Percentiles rank a stretch among this genome's conserved stretches.
Evolutionary conservation across 2,329 filamentous ascomycete species (phyloP).

Genomic region (Arachnomyces sp.): DNA sequence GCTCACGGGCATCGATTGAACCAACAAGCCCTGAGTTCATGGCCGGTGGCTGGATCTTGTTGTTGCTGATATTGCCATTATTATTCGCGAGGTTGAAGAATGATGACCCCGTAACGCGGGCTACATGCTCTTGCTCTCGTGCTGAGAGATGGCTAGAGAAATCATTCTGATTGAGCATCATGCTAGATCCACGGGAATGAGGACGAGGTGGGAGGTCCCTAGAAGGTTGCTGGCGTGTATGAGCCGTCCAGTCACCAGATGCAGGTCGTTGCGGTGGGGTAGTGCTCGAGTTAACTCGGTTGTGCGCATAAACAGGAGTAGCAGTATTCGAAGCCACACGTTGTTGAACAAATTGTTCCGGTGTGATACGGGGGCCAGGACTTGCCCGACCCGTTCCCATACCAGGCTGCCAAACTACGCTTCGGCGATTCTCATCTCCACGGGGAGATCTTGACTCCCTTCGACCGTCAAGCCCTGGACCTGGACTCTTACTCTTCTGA

Average conservation of each 20-base stretch:
- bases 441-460: constrained; percentile 33
- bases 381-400: constrained; percentile 44
- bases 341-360: constrained; percentile 79
- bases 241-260: constrained; percentile 34
- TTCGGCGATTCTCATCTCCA: constrained; percentile 52
- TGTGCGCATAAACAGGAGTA: constrained; percentile 53
- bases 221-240: constrained; percentile 25
- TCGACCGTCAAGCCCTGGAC: constrained; percentile 18
- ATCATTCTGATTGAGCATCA: constrained; percentile 44
- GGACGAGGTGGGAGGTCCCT: constrained; percentile 41
- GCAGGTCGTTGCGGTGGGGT: constrained; percentile 27
- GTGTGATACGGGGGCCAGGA: constrained; percentile 53
- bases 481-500: constrained; percentile 2
- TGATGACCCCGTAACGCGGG: constrained; percentile 69
- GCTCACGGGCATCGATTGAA: constrained; percentile 71
- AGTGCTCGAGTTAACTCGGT: constrained; percentile 51
- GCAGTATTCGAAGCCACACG: constrained; percentile 53
- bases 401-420: constrained; percentile 72
- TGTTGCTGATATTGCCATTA: constrained; percentile 27
- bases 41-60: constrained; percentile 42
- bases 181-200: constrained; percentile 52
- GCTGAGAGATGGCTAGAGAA: constrained; percentile 63
- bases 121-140: constrained; percentile 82
- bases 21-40: constrained; percentile 61
- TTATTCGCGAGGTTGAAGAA: constrained; percentile 56